phyloP scores from a whole-genome alignment of 768 basidiomycete genomes.

The Termitomyces sp. region DNA sequence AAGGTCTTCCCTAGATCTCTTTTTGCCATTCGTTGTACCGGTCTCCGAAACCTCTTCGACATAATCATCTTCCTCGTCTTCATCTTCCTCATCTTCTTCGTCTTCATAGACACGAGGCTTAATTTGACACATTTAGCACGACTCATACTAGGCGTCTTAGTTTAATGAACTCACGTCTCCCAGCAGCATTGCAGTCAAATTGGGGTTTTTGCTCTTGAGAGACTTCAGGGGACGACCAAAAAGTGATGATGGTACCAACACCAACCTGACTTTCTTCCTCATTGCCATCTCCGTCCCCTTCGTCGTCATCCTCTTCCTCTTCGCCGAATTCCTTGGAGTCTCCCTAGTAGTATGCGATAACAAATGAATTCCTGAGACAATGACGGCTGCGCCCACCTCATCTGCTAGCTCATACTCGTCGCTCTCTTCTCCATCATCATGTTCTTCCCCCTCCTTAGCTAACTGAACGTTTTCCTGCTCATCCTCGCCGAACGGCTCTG shows the following conservation, averaged over 20 bases:
- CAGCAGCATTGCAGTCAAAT: conserved; percentile 16
- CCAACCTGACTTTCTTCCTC: conserved; percentile 9
- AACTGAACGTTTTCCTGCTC: conserved; percentile 2
- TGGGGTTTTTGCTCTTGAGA: conserved; percentile 2
- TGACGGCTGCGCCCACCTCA: conserved; percentile 5
- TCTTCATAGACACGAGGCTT: conserved; percentile 25
- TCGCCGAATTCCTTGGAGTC: conserved; percentile 6
- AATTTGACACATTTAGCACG: background rate
- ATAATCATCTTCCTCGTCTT: conserved; percentile 17
- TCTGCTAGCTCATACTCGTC: conserved; percentile 17
- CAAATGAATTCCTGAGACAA: background rate
- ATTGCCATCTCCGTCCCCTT: conserved; percentile 7
- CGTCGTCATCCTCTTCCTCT: conserved; percentile 15
- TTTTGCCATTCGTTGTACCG: conserved; percentile 22
- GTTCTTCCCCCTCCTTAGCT: conserved; percentile 2
- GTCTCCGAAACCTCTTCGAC: conserved; percentile 7
- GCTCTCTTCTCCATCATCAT: conserved; percentile 17
- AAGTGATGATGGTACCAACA: background rate
- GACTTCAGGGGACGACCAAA: background rate
- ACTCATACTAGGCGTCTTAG: background rate
- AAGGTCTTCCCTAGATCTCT: conserved; percentile 29
- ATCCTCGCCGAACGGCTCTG: conserved; percentile 8
- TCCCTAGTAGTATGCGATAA: conserved; percentile 3
- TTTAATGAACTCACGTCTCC: conserved; percentile 11
- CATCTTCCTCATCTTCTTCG: conserved; percentile 28